These are phyloP conservation scores for Parachlorella kessleri DNA, from an alignment of 139 green algal genomes.

Conservation along the genomic window DNA sequence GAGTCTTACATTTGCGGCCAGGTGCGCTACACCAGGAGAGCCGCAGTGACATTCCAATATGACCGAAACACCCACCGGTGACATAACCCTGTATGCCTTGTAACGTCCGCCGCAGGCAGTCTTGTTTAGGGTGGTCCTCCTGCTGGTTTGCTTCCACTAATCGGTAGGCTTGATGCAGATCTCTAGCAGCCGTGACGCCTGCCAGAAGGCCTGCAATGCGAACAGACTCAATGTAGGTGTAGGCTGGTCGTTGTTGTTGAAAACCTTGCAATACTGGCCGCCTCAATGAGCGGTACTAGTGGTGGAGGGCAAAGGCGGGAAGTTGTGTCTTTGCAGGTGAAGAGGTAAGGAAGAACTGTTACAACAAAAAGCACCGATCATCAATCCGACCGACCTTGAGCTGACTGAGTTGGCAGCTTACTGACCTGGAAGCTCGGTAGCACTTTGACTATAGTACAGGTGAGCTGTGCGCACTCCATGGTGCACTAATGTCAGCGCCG, in stretches of 20 bases:
- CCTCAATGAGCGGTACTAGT: too few relatives aligned
- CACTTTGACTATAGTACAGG: slow-evolving; percentile 47
- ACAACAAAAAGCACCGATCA: too few relatives aligned
- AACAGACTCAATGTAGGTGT: background rate
- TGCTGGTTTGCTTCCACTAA: slow-evolving; percentile 36
- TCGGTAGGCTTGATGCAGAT: slow-evolving; percentile 3
- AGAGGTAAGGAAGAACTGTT: too few relatives aligned
- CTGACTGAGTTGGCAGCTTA: background rate
- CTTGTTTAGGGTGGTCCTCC: slow-evolving; percentile 54
- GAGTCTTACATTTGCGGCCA: background rate
- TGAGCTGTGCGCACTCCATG: slow-evolving; percentile 43
- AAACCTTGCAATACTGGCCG: background rate
- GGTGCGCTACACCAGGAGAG: background rate
- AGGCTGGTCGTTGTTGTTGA: background rate
- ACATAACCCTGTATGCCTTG: slow-evolving; percentile 6
- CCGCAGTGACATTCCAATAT: background rate
- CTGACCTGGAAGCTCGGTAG: slow-evolving; percentile 22
- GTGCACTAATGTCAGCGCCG: slow-evolving; percentile 32
- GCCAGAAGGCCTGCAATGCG: background rate
- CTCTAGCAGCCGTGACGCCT: background rate
- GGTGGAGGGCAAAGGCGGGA: too few relatives aligned
- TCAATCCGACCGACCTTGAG: background rate
- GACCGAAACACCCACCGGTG: slow-evolving; percentile 17
- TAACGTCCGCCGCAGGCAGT: slow-evolving; percentile 28
- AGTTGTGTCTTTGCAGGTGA: too few relatives aligned